These are phyloP conservation scores for Diplodia mutila DNA, from an alignment of 2,329 filamentous ascomycete species.

Conservation along the genomic window DNA sequence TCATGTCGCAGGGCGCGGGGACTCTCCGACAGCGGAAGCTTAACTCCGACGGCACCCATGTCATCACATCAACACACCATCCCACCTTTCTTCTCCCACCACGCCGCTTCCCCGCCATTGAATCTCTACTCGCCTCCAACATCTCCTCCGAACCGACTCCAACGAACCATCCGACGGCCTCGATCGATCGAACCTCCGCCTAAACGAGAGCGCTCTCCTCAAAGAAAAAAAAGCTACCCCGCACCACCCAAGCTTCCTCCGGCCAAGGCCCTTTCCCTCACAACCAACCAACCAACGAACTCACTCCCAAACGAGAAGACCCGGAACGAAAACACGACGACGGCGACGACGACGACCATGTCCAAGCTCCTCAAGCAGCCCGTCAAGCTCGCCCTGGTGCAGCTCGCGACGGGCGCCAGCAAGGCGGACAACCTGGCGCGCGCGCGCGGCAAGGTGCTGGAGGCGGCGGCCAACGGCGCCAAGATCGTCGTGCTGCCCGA, in stretches of 20 bases:
- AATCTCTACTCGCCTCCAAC: neutral
- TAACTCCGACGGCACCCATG: constrained; percentile 18
- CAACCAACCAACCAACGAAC: no score
- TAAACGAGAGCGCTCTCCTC: neutral
- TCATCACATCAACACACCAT: constrained; percentile 16
- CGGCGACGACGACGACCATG: neutral
- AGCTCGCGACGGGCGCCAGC: constrained; percentile 65
- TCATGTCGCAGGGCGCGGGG: neutral
- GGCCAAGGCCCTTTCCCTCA: no score
- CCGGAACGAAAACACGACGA: no score
- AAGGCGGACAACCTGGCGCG: constrained; percentile 82
- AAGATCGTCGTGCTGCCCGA: constrained; percentile 91
- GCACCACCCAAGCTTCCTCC: no score
- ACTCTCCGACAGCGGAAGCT: constrained; percentile 13
- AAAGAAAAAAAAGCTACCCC: neutral
- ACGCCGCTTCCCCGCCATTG: constrained; percentile 1
- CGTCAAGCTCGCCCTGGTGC: constrained; percentile 44
- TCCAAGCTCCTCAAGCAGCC: constrained; percentile 40
- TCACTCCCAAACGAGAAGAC: no score
- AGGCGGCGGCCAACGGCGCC: constrained; percentile 75
- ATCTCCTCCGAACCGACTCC: neutral
- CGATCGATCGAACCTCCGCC: neutral
- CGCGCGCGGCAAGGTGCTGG: constrained; percentile 79
- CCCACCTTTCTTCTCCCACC: constrained; percentile 7
- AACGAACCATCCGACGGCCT: neutral